Conservation (phyloP, 805 yeast species). For the Wickerhamomyces canadensis region DNA sequence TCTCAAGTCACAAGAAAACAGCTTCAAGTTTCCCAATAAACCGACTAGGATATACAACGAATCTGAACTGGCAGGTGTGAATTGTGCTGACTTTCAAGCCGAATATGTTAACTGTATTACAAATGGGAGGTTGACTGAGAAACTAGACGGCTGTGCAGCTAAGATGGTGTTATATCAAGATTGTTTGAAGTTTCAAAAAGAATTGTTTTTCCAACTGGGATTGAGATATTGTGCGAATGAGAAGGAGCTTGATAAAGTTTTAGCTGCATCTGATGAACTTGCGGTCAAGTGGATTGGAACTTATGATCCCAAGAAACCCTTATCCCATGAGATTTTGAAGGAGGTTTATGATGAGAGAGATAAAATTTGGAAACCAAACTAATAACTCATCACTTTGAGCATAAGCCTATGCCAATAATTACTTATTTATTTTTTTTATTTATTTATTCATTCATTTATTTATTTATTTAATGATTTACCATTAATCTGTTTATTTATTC, state of each 20-base stretch:
- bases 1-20: neutral
- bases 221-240: slow-evolving; percentile 7
- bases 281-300: slow-evolving; percentile 11
- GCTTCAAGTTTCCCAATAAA: neutral
- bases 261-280: slow-evolving; percentile 13
- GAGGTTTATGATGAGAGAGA: slow-evolving; percentile 14
- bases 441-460: too few relatives aligned
- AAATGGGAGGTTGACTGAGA: slow-evolving; percentile 15
- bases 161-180: slow-evolving; percentile 7
- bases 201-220: slow-evolving; percentile 12
- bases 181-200: slow-evolving; percentile 16
- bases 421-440: too few relatives aligned
- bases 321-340: slow-evolving; percentile 5
- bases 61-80: slow-evolving; percentile 1
- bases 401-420: too few relatives aligned
- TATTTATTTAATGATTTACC: too few relatives aligned
- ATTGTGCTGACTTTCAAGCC: slow-evolving; percentile 20
- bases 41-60: neutral
- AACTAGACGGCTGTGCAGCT: slow-evolving; percentile 13
- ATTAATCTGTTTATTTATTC: neutral
- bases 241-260: slow-evolving; percentile 8
- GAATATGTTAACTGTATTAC: slow-evolving; percentile 17
- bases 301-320: slow-evolving; percentile 1
- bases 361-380: slow-evolving; percentile 13
- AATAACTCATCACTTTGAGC: too few relatives aligned